phyloP scores from a whole-genome alignment of 1,284 basidiomycete species.

The Ceratobasidium sp. region DNA sequence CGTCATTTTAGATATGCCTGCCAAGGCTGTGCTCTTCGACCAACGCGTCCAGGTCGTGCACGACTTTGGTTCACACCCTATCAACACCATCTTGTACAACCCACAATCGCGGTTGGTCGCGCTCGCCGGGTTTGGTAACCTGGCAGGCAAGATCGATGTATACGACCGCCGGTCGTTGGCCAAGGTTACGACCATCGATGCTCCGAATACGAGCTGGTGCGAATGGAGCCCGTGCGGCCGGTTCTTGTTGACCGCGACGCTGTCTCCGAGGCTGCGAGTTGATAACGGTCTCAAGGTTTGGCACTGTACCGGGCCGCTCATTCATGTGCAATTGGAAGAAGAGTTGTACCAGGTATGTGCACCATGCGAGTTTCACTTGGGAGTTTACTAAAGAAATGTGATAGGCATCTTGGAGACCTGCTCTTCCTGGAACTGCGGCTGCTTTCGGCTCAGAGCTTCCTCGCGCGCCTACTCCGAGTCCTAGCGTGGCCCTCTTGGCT shows the following conservation, averaged over 20 bases:
- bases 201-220: constrained; percentile 93
- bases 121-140: constrained; percentile 95
- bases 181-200: constrained; percentile 90
- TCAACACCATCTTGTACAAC: constrained; percentile 96
- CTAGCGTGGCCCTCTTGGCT: constrained; percentile 65
- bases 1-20: constrained; percentile 84
- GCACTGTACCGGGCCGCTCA: constrained; percentile 90
- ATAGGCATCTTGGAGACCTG: constrained; percentile 83
- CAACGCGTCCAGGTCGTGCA: constrained; percentile 89
- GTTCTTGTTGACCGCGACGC: constrained; percentile 92
- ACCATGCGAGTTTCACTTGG: not conserved
- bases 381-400: not conserved
- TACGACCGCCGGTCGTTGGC: constrained; percentile 89
- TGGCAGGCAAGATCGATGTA: constrained; percentile 93
- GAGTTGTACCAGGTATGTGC: constrained; percentile 83
- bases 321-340: constrained; percentile 83
- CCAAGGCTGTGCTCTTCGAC: constrained; percentile 93
- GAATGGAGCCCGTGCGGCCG: constrained; percentile 97
- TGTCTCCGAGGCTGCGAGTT: constrained; percentile 93
- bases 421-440: constrained; percentile 57
- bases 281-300: constrained; percentile 98
- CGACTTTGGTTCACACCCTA: constrained; percentile 90
- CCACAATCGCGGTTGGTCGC: constrained; percentile 92
- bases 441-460: constrained; percentile 84
- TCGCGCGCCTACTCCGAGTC: constrained; percentile 78